phyloP scores from a whole-genome alignment of 352 stramenopile genomes.

The Pythium grandisporangium region DNA sequence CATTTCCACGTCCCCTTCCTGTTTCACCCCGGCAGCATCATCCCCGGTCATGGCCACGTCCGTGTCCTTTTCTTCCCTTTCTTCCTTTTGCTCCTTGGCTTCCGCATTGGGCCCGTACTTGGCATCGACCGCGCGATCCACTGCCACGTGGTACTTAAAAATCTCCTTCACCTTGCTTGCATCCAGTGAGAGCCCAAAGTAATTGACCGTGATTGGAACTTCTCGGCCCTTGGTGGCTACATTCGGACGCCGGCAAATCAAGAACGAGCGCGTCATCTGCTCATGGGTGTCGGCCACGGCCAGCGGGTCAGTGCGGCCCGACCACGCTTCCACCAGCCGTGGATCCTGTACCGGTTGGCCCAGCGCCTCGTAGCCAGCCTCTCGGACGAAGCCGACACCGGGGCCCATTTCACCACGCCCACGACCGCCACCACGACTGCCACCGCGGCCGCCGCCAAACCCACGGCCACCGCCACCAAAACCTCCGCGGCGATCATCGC shows the following conservation, averaged over 20 bases:
- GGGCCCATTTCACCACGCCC: slow-evolving; percentile 20
- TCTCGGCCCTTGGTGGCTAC: slow-evolving; percentile 20
- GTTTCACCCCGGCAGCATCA: slow-evolving; percentile 15
- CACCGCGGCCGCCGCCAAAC: slow-evolving; percentile 7
- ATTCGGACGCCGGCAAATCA: slow-evolving; percentile 38
- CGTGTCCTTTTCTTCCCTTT: slow-evolving; percentile 29
- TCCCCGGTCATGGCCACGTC: slow-evolving; percentile 9
- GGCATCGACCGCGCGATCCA: slow-evolving; percentile 33
- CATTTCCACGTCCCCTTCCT: slow-evolving; percentile 37
- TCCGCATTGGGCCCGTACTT: slow-evolving; percentile 47
- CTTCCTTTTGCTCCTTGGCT: slow-evolving; percentile 1
- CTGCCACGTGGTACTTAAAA: slow-evolving; percentile 68
- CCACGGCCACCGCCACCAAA: slow-evolving; percentile 1
- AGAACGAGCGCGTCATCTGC: slow-evolving; percentile 24
- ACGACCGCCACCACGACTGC: slow-evolving; percentile 8
- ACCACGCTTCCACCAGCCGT: slow-evolving; percentile 40
- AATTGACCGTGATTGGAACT: slow-evolving; percentile 46
- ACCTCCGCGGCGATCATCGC: slow-evolving; percentile 7
- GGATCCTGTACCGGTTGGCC: slow-evolving; percentile 38
- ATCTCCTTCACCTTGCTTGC: slow-evolving; percentile 25
- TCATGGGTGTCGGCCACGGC: slow-evolving; percentile 32
- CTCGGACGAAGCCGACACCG: slow-evolving; percentile 26
- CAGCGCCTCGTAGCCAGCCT: slow-evolving; percentile 43
- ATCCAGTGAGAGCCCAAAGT: slow-evolving; percentile 53
- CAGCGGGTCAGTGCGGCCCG: slow-evolving; percentile 16